Evolutionary conservation across 2,329 filamentous ascomycete species (phyloP), one percentile per base, ranked within the genome.

Genomic region (Monosporascus sp.): DNA sequence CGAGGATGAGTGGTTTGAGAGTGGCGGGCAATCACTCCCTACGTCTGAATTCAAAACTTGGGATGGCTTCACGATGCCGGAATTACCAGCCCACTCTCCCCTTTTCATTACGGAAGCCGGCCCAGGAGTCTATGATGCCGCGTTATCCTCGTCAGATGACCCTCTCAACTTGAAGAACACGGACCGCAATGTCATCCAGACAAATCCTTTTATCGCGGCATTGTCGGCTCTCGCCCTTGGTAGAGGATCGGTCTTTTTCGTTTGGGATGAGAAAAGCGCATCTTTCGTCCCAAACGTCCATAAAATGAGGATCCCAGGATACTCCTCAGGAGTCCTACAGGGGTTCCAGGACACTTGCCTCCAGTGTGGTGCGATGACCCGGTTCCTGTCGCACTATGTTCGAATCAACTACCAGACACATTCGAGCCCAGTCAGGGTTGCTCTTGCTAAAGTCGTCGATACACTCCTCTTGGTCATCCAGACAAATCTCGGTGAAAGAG

Each of bases 71-170:
- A 71, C 77, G 2, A 66, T 70, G 11, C 61, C 70, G 1, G 66
- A 73, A n/a, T 64, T 73, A 5, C 65, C 73, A 5, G 69, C 73
- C 9, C 59, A 67, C 2, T 55, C 66, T 41, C 78, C 82, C 1
- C 68, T 78, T 2, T 86, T 88, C 57, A 71, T 91, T 14, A 86
- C 84, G 3, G 90, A 94, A 69, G 83, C 85, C 27, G 87, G 87
- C 0, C 75, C 86, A 1, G 68, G 69, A 9, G 77, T 81, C 2
- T 89, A 90, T 56, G 87, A 93, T 71, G 82, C 86, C 7, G 75
- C 84, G 3, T 60, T 88, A 3, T 62, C 65, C 57, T 69, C 71
- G 48, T 59, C 65, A 19, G 67, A 67, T 26, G 80, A 77, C 56
- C 73, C 68, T 51, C 63, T 76, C 36, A 60, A 60, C 40, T 61